Evolutionary conservation across 1,284 basidiomycete species (phyloP), one percentile per base, ranked within the genome.

Genomic region (Vanrija sp.): DNA sequence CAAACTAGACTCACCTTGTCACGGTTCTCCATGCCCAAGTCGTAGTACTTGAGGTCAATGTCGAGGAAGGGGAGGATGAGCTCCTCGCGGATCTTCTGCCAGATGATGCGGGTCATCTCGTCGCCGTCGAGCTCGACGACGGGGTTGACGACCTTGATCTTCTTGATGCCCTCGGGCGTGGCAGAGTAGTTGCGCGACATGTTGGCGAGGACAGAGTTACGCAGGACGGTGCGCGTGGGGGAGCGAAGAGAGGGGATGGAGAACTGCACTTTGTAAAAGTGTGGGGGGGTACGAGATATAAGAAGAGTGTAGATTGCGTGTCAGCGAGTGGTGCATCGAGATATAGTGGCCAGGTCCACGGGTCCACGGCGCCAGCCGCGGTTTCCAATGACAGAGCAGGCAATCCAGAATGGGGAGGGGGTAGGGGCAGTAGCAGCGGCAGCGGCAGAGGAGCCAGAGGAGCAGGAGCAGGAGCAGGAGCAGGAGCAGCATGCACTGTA

Each of bases 1-100:
- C 16, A 42, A 15, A 42, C 18, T 6, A 34, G 12, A 76, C 84
- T 54, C 65, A 90, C 89, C 66, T 87, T 81, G 77, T 97, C 92
- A 59, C 94, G 87, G 79, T 88, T 82, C 79, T 94, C 91, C 67
- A 98, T 84, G 34, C 94, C 93, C 44, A 98, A 83, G 78, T 98
- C 95, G 78, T 86, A 98, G 81, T 98, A 98, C 79, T 98, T 98
- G 83, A 98, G 90, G 71, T 98, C 91, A 43, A 98, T 81, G 79
- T 94, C 84, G 53, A 98, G 81, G 78, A 93, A 97, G 9, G 95
- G 95, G 50, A 97, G 82, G 70, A 98, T 95, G 68, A 98, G 85
- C 89, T 97, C 91, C 69, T 97, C 88, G 55, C 91, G 84, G 75
- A 98, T 97, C 83, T 95, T 96, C 83, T 96, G 91, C 94, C 94